Conservation (phyloP, 163 green algal genomes). For the Prototheca wickerhamii region DNA sequence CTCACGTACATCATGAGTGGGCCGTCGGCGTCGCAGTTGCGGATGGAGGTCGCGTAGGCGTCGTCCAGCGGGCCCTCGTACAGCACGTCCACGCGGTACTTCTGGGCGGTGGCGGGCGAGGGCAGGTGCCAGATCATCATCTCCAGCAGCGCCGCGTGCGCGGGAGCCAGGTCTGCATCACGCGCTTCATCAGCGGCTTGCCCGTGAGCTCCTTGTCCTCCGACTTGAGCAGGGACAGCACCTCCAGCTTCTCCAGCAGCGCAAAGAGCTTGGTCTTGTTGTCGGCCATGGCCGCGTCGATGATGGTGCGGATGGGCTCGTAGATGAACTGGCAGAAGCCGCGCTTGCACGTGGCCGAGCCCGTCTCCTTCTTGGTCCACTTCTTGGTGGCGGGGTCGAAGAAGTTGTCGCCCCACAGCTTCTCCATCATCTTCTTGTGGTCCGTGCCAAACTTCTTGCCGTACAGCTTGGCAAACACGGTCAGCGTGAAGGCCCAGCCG, state of each 20-base stretch:
- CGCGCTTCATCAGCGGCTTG: constrained; percentile 99
- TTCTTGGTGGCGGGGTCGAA: constrained; percentile 97
- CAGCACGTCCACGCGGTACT: constrained; percentile 96
- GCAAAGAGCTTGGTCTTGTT: constrained; percentile 93
- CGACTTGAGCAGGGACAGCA: constrained; percentile 24
- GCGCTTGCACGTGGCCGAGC: constrained; percentile 76
- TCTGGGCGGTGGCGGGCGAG: constrained; percentile 86
- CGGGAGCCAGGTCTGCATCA: constrained; percentile 98
- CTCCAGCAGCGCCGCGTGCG: constrained; percentile 91
- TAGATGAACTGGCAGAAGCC: constrained; percentile 99
- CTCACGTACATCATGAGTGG: constrained; percentile 99
- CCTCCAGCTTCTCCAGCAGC: constrained; percentile 91
- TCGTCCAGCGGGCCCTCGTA: constrained; percentile 99
- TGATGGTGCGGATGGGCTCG: constrained; percentile 92
- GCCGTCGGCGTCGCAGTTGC: constrained; percentile 89
- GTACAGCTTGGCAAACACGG: constrained; percentile 96
- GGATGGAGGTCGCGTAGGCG: constrained; percentile 88
- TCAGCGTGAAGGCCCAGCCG: constrained; percentile 99
- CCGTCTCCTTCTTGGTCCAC: constrained; percentile 92
- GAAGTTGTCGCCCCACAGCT: constrained; percentile 99
- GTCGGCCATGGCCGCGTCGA: constrained; percentile 91
- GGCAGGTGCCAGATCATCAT: constrained; percentile 99
- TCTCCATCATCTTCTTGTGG: constrained; percentile 94
- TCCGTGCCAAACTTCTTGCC: constrained; percentile 93
- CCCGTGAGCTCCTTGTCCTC: constrained; percentile 94